phyloP scores from a whole-genome alignment of 768 basidiomycete species.

The Russula dissimulans region DNA sequence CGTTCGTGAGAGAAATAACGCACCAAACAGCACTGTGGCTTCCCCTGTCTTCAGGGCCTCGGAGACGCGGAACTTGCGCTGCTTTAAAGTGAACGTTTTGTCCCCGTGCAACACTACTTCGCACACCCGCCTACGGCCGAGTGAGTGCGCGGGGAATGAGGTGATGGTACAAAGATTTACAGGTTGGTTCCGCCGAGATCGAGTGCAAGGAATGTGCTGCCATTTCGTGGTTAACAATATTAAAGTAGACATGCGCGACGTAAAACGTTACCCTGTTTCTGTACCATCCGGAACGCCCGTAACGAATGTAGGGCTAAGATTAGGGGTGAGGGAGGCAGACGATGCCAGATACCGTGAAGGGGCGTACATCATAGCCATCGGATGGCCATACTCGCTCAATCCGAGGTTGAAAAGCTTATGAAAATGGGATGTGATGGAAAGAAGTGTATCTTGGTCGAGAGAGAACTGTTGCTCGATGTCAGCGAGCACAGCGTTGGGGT shows the following conservation, averaged over 20 bases:
- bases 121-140: slow-evolving; percentile 72
- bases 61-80: slow-evolving; percentile 96
- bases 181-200: slow-evolving; percentile 98
- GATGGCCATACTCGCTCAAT: slow-evolving; percentile 57
- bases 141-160: slow-evolving; percentile 3
- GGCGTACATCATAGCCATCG: slow-evolving; percentile 88
- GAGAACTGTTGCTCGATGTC: too few species aligned
- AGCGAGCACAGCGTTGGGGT: slow-evolving; percentile 34
- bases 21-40: slow-evolving; percentile 79
- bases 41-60: slow-evolving; percentile 91
- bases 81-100: slow-evolving; percentile 79
- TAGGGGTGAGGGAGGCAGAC: neutral
- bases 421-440: slow-evolving; percentile 62
- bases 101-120: slow-evolving; percentile 88
- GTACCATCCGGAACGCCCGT: slow-evolving; percentile 91
- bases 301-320: slow-evolving; percentile 72
- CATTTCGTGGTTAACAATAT: neutral
- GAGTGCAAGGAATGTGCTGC: slow-evolving; percentile 88
- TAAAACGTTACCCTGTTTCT: slow-evolving; percentile 69
- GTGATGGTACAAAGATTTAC: slow-evolving; percentile 35
- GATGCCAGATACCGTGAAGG: neutral
- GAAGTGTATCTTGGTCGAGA: too few species aligned
- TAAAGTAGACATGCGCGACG: neutral
- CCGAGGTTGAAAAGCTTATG: slow-evolving; percentile 72
- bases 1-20: slow-evolving; percentile 3